Evolutionary conservation across 441 rosid genomes (phyloP).

Genomic region (Dalechampia spathulata): DNA sequence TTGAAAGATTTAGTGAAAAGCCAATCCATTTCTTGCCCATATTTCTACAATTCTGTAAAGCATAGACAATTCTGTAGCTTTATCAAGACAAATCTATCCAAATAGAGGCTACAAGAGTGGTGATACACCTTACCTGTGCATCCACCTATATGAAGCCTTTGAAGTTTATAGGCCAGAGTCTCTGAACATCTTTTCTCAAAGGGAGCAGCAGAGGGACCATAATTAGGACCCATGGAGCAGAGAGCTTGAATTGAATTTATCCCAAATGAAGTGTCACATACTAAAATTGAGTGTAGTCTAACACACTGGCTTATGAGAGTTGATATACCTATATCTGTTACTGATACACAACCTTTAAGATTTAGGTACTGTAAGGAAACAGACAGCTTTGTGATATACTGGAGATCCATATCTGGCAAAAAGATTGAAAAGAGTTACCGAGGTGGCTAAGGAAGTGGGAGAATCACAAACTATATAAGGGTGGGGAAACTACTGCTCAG

Average conservation of each 20-base stretch:
- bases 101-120: slow-evolving; percentile 3
- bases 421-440: slow-evolving; percentile 17
- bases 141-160: slow-evolving; percentile 61
- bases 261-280: slow-evolving; percentile 70
- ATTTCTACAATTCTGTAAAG: background rate
- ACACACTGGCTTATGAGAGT: slow-evolving; percentile 35
- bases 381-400: slow-evolving; percentile 36
- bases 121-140: slow-evolving; percentile 54
- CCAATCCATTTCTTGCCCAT: background rate
- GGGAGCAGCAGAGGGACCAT: slow-evolving; percentile 20
- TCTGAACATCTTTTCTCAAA: slow-evolving; percentile 23
- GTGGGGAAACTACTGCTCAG: no score
- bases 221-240: slow-evolving; percentile 25
- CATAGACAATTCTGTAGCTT: background rate
- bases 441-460: background rate
- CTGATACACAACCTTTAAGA: slow-evolving; percentile 60
- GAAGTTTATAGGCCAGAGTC: slow-evolving; percentile 47
- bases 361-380: slow-evolving; percentile 49
- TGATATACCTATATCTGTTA: slow-evolving; percentile 67
- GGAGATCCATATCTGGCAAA: slow-evolving; percentile 53
- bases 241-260: slow-evolving; percentile 51
- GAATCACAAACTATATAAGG: background rate
- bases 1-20: background rate
- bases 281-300: slow-evolving; percentile 52
- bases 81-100: slow-evolving; percentile 3